Conservation (phyloP, 148 eudicot species). For the Vaccinium macrocarpon region DNA sequence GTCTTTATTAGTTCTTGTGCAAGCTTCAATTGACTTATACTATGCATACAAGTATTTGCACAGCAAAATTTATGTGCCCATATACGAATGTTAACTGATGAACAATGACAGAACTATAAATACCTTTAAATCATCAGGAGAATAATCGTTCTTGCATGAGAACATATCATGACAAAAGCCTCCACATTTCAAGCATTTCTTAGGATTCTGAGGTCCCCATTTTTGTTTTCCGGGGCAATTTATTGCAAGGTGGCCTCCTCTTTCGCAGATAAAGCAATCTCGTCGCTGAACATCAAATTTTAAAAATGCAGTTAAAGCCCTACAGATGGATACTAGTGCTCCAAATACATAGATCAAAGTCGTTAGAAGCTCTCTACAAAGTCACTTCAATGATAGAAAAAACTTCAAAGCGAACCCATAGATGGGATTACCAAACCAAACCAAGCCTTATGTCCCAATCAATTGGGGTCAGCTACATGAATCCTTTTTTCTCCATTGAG, state of each 20-base stretch:
- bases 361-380: not conserved
- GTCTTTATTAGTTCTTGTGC: not conserved
- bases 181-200: conserved; percentile 86
- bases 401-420: not conserved
- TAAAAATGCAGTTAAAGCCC: not conserved
- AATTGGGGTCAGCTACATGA: too few species aligned
- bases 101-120: not conserved
- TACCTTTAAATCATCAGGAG: conserved; percentile 80
- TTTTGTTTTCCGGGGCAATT: conserved; percentile 79
- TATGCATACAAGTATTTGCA: not conserved
- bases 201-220: conserved; percentile 33
- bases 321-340: not conserved
- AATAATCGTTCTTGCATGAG: conserved; percentile 66
- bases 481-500: too few species aligned
- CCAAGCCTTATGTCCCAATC: too few species aligned
- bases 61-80: not conserved
- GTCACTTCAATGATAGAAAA: not conserved
- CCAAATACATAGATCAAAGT: not conserved
- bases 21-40: not conserved
- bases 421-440: too few species aligned
- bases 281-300: conserved; percentile 40
- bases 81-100: not conserved
- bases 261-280: conserved; percentile 86
- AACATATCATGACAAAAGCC: conserved; percentile 72
- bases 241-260: conserved; percentile 80